Percentiles rank a stretch among this genome's conserved stretches.
Conservation (phyloP, 2,329 filamentous ascomycete species). For the Colletotrichum sp. region DNA sequence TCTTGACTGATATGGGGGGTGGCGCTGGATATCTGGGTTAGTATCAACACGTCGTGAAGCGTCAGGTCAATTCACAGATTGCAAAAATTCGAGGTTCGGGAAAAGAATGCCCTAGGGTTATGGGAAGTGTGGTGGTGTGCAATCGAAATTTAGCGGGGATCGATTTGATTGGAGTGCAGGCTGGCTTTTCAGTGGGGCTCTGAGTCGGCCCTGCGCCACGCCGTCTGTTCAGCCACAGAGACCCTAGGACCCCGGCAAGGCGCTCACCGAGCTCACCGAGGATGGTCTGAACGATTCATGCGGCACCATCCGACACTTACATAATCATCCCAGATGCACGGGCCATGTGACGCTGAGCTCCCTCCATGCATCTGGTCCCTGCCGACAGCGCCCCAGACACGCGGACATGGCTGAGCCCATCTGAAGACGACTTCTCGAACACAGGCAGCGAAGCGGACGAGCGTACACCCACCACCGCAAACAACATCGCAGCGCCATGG, state of each 20-base stretch:
- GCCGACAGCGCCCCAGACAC: constrained; percentile 11
- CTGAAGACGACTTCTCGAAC: constrained; percentile 10
- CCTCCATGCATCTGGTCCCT: constrained; percentile 17
- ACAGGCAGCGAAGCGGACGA: neutral
- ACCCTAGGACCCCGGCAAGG: neutral
- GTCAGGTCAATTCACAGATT: neutral
- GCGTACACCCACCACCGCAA: neutral
- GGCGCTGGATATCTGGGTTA: constrained; percentile 23
- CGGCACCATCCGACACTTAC: neutral
- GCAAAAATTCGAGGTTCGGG: neutral
- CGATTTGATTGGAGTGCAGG: neutral
- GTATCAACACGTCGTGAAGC: constrained; percentile 18
- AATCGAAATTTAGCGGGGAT: neutral
- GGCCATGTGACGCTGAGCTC: constrained; percentile 18
- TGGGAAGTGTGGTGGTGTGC: neutral
- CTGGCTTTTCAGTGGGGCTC: neutral
- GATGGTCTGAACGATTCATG: neutral
- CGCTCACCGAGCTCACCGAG: neutral
- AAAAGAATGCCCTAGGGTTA: neutral
- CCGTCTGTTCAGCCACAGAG: neutral
- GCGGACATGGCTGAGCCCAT: constrained; percentile 2
- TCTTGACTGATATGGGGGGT: constrained; percentile 22
- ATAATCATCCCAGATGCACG: constrained; percentile 20
- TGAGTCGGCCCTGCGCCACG: neutral
- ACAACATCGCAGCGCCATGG: constrained; percentile 43